These are phyloP conservation scores for Pleurotus salmoneostramineus DNA, from an alignment of 768 basidiomycete species.

Conservation along the genomic window DNA sequence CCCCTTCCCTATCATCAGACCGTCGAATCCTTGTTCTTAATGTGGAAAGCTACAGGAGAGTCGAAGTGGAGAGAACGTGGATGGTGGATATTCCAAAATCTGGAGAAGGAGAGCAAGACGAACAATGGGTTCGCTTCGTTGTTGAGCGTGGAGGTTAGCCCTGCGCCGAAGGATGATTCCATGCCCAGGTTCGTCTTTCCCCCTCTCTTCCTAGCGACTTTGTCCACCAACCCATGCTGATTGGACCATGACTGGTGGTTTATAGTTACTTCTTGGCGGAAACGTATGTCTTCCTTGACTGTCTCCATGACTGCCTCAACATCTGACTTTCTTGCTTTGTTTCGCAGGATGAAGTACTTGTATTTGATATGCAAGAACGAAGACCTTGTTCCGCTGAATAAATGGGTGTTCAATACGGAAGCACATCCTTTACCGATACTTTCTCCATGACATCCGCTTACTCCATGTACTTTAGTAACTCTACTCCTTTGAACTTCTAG, in stretches of 20 bases:
- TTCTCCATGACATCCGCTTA: background rate
- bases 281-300: constrained; percentile 31
- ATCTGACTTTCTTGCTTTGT: background rate
- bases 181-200: constrained; percentile 67
- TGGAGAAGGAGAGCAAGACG: constrained; percentile 58
- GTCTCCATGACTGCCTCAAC: background rate
- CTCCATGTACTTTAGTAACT: too few species aligned
- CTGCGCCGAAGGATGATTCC: constrained; percentile 39
- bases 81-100: constrained; percentile 66
- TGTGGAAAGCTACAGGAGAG: constrained; percentile 71
- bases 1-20: constrained; percentile 37
- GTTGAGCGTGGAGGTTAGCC: constrained; percentile 37
- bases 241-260: background rate
- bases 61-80: constrained; percentile 66
- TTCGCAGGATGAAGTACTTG: constrained; percentile 62
- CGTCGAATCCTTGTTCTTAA: constrained; percentile 65
- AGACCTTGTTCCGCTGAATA: constrained; percentile 51
- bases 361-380: constrained; percentile 64
- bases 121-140: constrained; percentile 60
- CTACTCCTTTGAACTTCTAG: too few species aligned
- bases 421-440: constrained; percentile 79
- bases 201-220: background rate
- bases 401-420: constrained; percentile 62
- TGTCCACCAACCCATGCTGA: background rate
- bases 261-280: constrained; percentile 44